Evolutionary conservation across 345 rosid genomes (phyloP).

Genomic region (Camelina sativa): DNA sequence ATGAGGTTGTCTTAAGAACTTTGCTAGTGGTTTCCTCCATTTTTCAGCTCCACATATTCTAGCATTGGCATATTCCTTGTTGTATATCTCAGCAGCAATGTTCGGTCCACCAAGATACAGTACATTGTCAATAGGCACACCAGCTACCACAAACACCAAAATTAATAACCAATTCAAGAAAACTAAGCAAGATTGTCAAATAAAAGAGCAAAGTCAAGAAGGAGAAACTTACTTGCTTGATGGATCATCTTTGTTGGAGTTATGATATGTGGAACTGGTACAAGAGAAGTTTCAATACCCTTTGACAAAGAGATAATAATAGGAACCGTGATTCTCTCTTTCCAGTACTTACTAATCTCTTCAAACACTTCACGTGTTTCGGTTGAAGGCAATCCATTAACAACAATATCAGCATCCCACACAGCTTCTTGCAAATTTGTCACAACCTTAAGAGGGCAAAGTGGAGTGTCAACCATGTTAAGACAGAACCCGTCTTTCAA

Average conservation of each 20-base stretch:
- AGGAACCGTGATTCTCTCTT: constrained; percentile 78
- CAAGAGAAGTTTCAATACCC: constrained; percentile 88
- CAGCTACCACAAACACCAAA: constrained; percentile 59
- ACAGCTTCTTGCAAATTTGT: constrained; percentile 96
- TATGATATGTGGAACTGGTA: constrained; percentile 77
- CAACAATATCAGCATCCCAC: constrained; percentile 97
- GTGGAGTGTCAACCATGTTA: constrained; percentile 94
- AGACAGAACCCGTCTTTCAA: constrained; percentile 95
- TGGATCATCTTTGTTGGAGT: constrained; percentile 95
- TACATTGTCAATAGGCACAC: constrained; percentile 74
- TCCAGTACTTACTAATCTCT: constrained; percentile 87
- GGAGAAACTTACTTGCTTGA: constrained; percentile 74
- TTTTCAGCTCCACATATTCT: constrained; percentile 92
- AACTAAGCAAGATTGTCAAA: constrained; percentile 18
- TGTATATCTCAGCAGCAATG: constrained; percentile 94
- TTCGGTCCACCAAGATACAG: constrained; percentile 98
- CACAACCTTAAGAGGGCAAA: constrained; percentile 92
- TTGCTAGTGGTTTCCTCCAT: constrained; percentile 94
- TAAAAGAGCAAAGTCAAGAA: constrained; percentile 10
- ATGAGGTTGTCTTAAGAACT: constrained; percentile 88
- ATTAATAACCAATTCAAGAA: background rate
- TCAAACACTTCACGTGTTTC: constrained; percentile 85
- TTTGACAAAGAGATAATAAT: constrained; percentile 86
- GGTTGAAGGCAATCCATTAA: constrained; percentile 95
- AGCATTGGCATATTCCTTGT: constrained; percentile 96